These are phyloP conservation scores for Eucalyptus urophylla DNA, from an alignment of 345 rosid species.

Conservation along the genomic window DNA sequence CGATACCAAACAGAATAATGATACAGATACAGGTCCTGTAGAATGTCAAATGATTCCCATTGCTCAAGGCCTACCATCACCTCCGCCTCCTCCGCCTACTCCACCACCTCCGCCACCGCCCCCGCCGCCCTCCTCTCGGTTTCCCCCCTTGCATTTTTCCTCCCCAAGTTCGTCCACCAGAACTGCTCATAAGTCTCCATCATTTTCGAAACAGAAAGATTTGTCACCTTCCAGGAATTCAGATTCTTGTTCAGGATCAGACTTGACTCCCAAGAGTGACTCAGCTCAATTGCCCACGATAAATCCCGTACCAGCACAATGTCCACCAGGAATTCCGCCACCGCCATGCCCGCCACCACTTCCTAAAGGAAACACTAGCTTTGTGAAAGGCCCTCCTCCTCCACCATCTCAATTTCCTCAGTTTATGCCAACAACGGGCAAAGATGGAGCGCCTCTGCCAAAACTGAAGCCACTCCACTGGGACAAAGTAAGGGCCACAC, in stretches of 20 bases:
- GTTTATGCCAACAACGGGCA: conserved; percentile 26
- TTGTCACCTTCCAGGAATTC: conserved; percentile 11
- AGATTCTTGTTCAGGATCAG: conserved; percentile 3
- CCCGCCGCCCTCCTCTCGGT: not conserved
- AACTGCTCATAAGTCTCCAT: conserved; percentile 5
- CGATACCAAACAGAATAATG: not conserved
- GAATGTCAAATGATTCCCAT: not conserved
- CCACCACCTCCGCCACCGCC: conserved; percentile 25
- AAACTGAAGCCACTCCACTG: conserved; percentile 97
- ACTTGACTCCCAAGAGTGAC: not conserved
- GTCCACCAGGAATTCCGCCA: conserved; percentile 26
- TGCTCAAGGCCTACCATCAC: not conserved
- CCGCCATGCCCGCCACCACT: conserved; percentile 59
- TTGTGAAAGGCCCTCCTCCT: conserved; percentile 57
- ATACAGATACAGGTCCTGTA: not conserved
- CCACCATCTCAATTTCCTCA: conserved; percentile 43
- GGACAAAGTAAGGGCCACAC: conserved; percentile 98
- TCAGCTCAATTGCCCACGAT: not conserved
- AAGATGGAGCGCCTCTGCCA: conserved; percentile 70
- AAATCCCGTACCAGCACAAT: not conserved
- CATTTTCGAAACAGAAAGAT: conserved; percentile 6
- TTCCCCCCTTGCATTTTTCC: not conserved
- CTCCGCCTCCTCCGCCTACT: conserved; percentile 28
- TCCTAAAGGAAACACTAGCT: conserved; percentile 6
- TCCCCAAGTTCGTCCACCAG: not conserved